Percentiles rank a stretch among this genome's conserved stretches.
Evolutionary conservation across 768 basidiomycete species (phyloP).

Genomic region (Galerina marginata): DNA sequence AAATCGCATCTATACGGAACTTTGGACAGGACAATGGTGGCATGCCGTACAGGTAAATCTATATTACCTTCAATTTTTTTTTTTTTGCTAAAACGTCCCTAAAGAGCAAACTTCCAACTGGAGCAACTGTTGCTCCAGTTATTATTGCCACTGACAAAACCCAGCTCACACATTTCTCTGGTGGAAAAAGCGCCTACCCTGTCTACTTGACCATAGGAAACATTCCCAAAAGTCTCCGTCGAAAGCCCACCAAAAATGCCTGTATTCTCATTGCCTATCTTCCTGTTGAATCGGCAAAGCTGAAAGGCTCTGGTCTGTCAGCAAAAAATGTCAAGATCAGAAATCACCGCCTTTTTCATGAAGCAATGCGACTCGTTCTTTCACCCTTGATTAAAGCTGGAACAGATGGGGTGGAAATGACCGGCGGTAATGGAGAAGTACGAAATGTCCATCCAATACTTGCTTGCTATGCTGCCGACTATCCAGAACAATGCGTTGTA

Average conservation of each 20-base stretch:
- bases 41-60: conserved; percentile 39
- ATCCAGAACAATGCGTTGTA: conserved; percentile 46
- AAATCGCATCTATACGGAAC: conserved; percentile 34
- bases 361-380: conserved; percentile 37
- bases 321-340: conserved; percentile 4
- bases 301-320: conserved; percentile 10
- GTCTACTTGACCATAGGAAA: conserved; percentile 51
- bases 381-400: conserved; percentile 25
- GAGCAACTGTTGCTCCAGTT: conserved; percentile 38
- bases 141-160: conserved; percentile 42
- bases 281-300: conserved; percentile 32
- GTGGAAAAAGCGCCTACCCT: conserved; percentile 46
- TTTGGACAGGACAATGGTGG: conserved; percentile 45
- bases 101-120: conserved; percentile 13
- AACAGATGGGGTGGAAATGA: conserved; percentile 37
- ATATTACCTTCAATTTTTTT: conserved; percentile 2
- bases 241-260: conserved; percentile 36
- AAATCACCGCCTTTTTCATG: conserved; percentile 40
- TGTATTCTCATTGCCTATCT: conserved; percentile 44
- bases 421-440: conserved; percentile 32
- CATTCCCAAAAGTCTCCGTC: conserved; percentile 35
- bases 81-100: not conserved
- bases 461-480: conserved; percentile 30
- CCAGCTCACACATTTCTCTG: conserved; percentile 39
- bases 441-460: conserved; percentile 24